Percentiles rank a stretch among this genome's conserved stretches.
Conservation (phyloP, 192 early-diverging fungal genomes). For the Lobosporangium transversale region DNA sequence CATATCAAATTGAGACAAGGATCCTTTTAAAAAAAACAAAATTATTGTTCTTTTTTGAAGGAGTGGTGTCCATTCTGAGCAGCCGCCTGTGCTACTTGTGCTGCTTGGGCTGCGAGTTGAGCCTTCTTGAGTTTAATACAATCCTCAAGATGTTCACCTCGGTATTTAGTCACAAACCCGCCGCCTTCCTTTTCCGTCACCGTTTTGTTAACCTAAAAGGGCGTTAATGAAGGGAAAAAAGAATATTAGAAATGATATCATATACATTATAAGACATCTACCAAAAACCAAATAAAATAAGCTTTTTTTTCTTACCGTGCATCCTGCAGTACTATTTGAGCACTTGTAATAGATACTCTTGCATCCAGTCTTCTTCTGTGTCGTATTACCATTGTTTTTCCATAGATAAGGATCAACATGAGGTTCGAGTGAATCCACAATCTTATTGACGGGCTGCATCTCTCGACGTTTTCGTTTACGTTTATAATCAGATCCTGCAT, state of each 20-base stretch:
- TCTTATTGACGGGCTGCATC: slow-evolving; percentile 69
- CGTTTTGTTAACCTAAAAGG: slow-evolving; percentile 45
- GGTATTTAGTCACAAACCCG: slow-evolving; percentile 41
- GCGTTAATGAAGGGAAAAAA: no score
- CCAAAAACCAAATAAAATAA: no score
- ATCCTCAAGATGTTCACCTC: slow-evolving; percentile 33
- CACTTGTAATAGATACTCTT: slow-evolving; percentile 72
- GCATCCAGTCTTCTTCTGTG: slow-evolving; percentile 65
- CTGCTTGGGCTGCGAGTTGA: slow-evolving; percentile 25
- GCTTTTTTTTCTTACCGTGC: slow-evolving; percentile 39
- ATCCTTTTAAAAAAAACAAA: no score
- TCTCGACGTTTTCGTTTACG: slow-evolving; percentile 64
- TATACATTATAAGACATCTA: no score
- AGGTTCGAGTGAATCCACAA: slow-evolving; percentile 64
- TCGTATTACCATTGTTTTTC: slow-evolving; percentile 72
- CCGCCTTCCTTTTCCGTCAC: slow-evolving; percentile 43
- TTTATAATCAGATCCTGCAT: slow-evolving; percentile 30
- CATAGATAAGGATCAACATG: slow-evolving; percentile 61
- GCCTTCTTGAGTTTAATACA: slow-evolving; percentile 48
- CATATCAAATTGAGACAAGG: no score
- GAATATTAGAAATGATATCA: no score
- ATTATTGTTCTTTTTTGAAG: slow-evolving; percentile 38
- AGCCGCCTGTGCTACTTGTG: slow-evolving; percentile 12
- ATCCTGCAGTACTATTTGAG: slow-evolving; percentile 63
- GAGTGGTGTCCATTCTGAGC: slow-evolving; percentile 20